phyloP scores from a whole-genome alignment of 2,329 filamentous ascomycete species.

The Exophiala alcalophila region DNA sequence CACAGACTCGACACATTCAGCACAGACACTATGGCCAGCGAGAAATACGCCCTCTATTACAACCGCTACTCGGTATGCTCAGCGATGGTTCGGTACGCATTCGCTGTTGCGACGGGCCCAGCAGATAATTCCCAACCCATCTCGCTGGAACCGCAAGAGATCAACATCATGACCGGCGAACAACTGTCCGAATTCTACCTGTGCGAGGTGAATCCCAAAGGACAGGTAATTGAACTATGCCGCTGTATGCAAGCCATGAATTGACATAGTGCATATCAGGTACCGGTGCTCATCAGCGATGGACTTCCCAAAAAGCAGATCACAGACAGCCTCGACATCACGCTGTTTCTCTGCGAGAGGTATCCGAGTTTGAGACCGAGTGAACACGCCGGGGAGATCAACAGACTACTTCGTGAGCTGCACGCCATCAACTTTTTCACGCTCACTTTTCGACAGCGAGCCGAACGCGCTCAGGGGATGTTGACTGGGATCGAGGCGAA shows the following conservation, averaged over 20 bases:
- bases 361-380: slow-evolving; percentile 4
- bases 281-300: slow-evolving; percentile 1
- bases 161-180: slow-evolving; percentile 5
- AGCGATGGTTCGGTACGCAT: slow-evolving; percentile 12
- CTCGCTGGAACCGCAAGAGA: neutral
- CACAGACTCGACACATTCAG: neutral
- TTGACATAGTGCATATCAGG: neutral
- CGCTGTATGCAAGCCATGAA: too few relatives aligned
- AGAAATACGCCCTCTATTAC: slow-evolving; percentile 13
- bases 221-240: slow-evolving; percentile 10
- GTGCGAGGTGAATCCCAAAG: slow-evolving; percentile 12
- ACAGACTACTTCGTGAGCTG: slow-evolving; percentile 4
- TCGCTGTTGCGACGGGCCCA: slow-evolving; percentile 1
- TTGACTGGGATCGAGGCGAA: neutral
- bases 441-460: neutral
- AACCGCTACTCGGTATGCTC: slow-evolving; percentile 10
- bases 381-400: slow-evolving; percentile 3
- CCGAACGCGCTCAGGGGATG: slow-evolving; percentile 1
- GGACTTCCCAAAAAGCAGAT: slow-evolving; percentile 9
- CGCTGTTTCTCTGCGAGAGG: slow-evolving; percentile 9
- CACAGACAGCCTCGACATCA: slow-evolving; percentile 15
- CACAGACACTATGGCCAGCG: slow-evolving; percentile 4
- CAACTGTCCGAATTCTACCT: slow-evolving; percentile 9
- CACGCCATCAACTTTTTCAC: slow-evolving; percentile 17
- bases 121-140: neutral